Conservation (phyloP, 768 basidiomycete species). For the Rhizopogon vesiculosus region DNA sequence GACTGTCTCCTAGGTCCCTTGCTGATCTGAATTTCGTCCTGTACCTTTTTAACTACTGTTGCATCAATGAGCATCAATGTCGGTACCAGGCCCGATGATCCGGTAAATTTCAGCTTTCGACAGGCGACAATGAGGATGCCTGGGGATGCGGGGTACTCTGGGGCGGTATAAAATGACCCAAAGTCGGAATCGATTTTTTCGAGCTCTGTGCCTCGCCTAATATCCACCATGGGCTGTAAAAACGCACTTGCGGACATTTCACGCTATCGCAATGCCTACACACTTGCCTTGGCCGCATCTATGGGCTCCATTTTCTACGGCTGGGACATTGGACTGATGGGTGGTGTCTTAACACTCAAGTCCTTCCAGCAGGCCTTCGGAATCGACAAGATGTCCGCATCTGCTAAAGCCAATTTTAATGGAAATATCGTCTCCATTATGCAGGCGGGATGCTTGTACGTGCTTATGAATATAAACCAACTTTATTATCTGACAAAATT, state of each 20-base stretch:
- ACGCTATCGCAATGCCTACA: constrained; percentile 34
- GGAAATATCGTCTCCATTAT: constrained; percentile 44
- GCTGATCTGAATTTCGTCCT: too few species aligned
- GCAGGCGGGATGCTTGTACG: constrained; percentile 42
- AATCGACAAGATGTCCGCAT: constrained; percentile 28
- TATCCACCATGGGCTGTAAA: constrained; percentile 16
- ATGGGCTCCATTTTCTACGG: constrained; percentile 42
- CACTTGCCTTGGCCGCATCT: constrained; percentile 33
- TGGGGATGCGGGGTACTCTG: too few species aligned
- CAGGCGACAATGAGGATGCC: too few species aligned
- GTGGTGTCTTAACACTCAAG: constrained; percentile 35
- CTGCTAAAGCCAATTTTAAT: constrained; percentile 30
- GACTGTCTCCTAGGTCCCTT: too few species aligned
- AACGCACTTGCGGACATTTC: constrained; percentile 15
- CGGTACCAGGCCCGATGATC: too few species aligned
- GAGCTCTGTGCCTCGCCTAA: too few species aligned
- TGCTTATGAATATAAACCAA: not conserved
- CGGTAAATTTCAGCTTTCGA: too few species aligned
- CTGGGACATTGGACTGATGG: constrained; percentile 43
- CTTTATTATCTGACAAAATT: not conserved
- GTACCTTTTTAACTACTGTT: too few species aligned
- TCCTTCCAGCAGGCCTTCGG: constrained; percentile 43
- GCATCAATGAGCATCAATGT: too few species aligned
- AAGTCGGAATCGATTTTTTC: too few species aligned
- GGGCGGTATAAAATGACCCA: too few species aligned